These are phyloP conservation scores for Murraya paniculata DNA, from an alignment of 345 rosid genomes.

Conservation along the genomic window DNA sequence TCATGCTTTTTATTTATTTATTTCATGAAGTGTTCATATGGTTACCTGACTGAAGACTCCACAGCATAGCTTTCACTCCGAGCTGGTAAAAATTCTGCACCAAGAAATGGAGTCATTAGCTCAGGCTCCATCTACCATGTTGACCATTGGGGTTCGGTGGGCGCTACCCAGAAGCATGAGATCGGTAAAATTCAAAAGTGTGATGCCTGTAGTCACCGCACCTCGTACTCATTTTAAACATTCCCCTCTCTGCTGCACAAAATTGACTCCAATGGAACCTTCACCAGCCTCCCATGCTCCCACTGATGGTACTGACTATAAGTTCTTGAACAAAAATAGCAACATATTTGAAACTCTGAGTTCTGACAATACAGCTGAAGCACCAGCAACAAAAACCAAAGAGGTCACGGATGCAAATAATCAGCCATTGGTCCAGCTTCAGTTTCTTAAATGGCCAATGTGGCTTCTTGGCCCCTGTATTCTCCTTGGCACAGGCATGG, in stretches of 20 bases:
- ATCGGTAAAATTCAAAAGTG: slow-evolving; percentile 23
- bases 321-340: slow-evolving; percentile 42
- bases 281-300: slow-evolving; percentile 45
- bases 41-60: slow-evolving; percentile 6
- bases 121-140: slow-evolving; percentile 34
- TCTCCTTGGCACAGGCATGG: slow-evolving; percentile 84
- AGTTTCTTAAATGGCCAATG: slow-evolving; percentile 80
- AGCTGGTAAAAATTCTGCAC: slow-evolving; percentile 22
- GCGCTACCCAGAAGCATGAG: slow-evolving; percentile 31
- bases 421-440: slow-evolving; percentile 27
- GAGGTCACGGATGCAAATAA: slow-evolving; percentile 24
- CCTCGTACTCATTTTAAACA: slow-evolving; percentile 14
- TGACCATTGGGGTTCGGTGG: slow-evolving; percentile 21
- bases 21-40: not conserved
- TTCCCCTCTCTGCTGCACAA: slow-evolving; percentile 43
- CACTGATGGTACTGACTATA: slow-evolving; percentile 37
- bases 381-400: slow-evolving; percentile 19
- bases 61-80: not conserved
- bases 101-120: slow-evolving; percentile 49
- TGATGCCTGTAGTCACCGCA: slow-evolving; percentile 12
- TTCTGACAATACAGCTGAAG: slow-evolving; percentile 39
- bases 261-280: slow-evolving; percentile 65
- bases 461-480: slow-evolving; percentile 88
- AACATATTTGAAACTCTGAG: slow-evolving; percentile 55
- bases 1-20: not conserved